These are phyloP conservation scores for Hibiscus tridactylites DNA, from an alignment of 345 rosid genomes.

Conservation along the genomic window DNA sequence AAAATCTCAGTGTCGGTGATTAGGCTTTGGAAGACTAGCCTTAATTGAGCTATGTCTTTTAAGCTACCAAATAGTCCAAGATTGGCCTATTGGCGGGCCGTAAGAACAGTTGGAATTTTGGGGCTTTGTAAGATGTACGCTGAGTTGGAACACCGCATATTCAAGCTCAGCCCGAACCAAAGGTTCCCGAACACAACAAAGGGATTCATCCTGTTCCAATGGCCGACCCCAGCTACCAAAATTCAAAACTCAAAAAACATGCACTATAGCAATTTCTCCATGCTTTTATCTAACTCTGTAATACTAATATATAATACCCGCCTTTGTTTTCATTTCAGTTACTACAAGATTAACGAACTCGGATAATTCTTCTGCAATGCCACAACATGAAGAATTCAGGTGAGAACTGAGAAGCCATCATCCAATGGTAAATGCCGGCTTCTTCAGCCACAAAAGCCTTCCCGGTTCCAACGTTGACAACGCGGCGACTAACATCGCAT, in stretches of 20 bases:
- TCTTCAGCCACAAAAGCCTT: constrained; percentile 3
- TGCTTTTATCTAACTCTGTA: neutral
- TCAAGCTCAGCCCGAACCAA: neutral
- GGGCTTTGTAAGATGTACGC: neutral
- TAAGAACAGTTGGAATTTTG: neutral
- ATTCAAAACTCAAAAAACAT: neutral
- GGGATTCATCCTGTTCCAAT: neutral
- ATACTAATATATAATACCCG: neutral
- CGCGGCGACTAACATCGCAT: neutral
- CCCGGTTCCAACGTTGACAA: neutral
- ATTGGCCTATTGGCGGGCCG: neutral
- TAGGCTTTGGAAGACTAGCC: too few relatives aligned
- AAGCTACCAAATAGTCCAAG: neutral
- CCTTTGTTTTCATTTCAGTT: neutral
- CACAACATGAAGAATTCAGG: constrained; percentile 9
- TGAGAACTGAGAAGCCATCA: neutral
- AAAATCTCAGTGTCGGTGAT: too few relatives aligned
- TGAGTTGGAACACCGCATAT: neutral
- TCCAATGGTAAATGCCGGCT: neutral
- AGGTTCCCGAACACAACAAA: neutral
- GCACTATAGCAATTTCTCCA: neutral
- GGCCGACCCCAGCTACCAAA: neutral
- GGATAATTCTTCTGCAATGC: constrained; percentile 8
- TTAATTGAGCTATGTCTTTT: neutral
- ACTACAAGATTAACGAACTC: neutral